These are phyloP conservation scores for Athelia psychrophila DNA, from an alignment of 1,284 basidiomycete genomes.

Conservation along the genomic window DNA sequence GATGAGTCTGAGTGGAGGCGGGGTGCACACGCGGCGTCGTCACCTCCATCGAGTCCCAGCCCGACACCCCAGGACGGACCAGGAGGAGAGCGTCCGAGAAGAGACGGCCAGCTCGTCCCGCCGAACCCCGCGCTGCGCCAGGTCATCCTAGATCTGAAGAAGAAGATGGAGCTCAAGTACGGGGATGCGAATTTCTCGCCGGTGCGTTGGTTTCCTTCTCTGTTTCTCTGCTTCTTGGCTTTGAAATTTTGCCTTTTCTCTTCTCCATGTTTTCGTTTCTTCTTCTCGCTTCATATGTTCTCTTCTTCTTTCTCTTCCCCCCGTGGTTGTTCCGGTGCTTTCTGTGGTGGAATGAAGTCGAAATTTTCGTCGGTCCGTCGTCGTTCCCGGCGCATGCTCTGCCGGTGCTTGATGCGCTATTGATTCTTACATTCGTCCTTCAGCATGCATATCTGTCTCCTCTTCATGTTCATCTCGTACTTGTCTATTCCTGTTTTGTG, in stretches of 20 bases:
- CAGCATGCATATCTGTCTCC: neutral
- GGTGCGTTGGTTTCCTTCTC: slow-evolving; percentile 37
- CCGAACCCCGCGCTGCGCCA: slow-evolving; percentile 59
- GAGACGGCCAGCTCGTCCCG: slow-evolving; percentile 38
- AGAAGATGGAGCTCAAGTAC: slow-evolving; percentile 74
- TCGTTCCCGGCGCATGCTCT: too few species aligned
- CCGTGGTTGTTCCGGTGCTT: neutral
- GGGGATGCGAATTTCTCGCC: slow-evolving; percentile 75
- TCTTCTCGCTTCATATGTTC: neutral
- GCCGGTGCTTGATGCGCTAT: too few species aligned
- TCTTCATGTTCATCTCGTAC: slow-evolving; percentile 1
- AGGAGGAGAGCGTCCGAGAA: too few species aligned
- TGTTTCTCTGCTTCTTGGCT: too few species aligned
- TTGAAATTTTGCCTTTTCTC: neutral
- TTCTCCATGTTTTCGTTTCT: neutral
- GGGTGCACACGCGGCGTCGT: too few species aligned
- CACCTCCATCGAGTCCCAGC: slow-evolving; percentile 12
- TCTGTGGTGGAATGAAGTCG: too few species aligned
- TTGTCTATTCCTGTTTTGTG: too few species aligned
- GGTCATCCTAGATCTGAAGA: slow-evolving; percentile 73
- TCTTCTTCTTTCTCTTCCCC: neutral
- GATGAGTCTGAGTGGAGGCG: too few species aligned
- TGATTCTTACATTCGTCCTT: too few species aligned
- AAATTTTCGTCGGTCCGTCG: too few species aligned
- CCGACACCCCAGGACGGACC: slow-evolving; percentile 20